Evolutionary conservation across 2,329 filamentous ascomycete genomes (phyloP), one percentile per base, ranked within the genome.

Genomic region (Aspergillus vadensis): DNA sequence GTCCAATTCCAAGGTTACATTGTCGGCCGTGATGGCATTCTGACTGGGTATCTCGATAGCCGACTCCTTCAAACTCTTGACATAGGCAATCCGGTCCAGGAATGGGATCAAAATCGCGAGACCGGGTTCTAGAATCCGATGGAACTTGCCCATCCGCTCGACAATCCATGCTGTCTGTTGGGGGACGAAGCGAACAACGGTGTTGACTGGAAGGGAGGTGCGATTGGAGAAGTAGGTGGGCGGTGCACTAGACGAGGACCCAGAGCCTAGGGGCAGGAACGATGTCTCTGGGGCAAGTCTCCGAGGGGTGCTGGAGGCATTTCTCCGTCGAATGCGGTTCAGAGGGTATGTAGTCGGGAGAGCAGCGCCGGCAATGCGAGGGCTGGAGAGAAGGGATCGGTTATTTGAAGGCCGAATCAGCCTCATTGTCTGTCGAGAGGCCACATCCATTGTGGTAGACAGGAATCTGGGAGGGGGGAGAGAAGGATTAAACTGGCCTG

Each of bases 101-200:
- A 98, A 90, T 1, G 95, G 95, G 57, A 95, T 84, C 68, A 99
- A 80, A 64, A 99, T 85, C 21, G 95, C 93, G 63, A 99, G 83
- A 59, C 95, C 95, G 3, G 95, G 95, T 70, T 97, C 87, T 54
- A 99, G 82, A 72, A 99, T 97, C 62, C 93, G 86, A 80, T 91
- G 90, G 82, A 97, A 99, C 79, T 93, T 95, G 71, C 95, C 95
- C 95, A 99, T 99, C 74, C 95, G 93, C 85, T 99, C 95, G 59
- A 99, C 95, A 61, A 99, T 94, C 95, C 95, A 99, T 77, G 95
- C 95, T 70, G 94, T 98, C 82, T 99, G 95, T 80, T 99, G 95
- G n/a, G 95, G 95, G 44, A 99, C 95, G 79, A 98, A 99, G 62
- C 94, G 91, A 70, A 99, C 83, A 64, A 99, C 83, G 4, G 95